Percentiles rank a stretch among this genome's conserved stretches.
Evolutionary conservation across 495 filamentous ascomycete genomes (phyloP).

Genomic region (Monascus purpureus): DNA sequence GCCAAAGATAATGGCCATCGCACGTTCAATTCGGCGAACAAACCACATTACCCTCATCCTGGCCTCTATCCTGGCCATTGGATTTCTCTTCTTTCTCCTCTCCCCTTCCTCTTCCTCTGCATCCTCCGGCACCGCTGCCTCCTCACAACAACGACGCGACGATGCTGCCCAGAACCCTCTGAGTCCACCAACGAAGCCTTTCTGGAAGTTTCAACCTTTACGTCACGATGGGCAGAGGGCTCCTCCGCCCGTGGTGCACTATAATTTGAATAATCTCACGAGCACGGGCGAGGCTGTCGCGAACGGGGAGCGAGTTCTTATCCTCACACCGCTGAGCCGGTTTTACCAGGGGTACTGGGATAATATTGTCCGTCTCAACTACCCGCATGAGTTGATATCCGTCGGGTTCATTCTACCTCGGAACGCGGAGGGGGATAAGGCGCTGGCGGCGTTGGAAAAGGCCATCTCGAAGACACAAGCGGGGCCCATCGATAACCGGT

Average conservation of each 20-base stretch:
- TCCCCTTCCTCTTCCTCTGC: slow-evolving; percentile 23
- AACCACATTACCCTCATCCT: slow-evolving; percentile 54
- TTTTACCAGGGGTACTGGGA: slow-evolving; percentile 96
- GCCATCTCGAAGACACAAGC: slow-evolving; percentile 72
- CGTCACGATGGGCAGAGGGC: slow-evolving; percentile 39
- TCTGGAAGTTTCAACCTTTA: slow-evolving; percentile 48
- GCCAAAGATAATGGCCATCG: slow-evolving; percentile 31
- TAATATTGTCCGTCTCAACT: slow-evolving; percentile 70
- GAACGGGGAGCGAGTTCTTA: slow-evolving; percentile 75
- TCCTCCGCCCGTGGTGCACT: slow-evolving; percentile 83
- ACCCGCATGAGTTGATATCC: slow-evolving; percentile 87
- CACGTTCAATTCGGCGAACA: slow-evolving; percentile 49
- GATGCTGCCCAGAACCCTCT: slow-evolving; percentile 56
- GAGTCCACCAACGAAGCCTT: slow-evolving; percentile 75
- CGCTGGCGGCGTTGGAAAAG: slow-evolving; percentile 66
- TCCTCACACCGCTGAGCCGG: slow-evolving; percentile 81
- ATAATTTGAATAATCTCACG: slow-evolving; percentile 87
- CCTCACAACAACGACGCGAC: slow-evolving; percentile 35
- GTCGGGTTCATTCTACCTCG: slow-evolving; percentile 95
- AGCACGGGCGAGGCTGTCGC: slow-evolving; percentile 55
- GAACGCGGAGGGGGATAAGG: slow-evolving; percentile 72
- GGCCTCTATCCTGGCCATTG: slow-evolving; percentile 43
- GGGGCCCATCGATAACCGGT: slow-evolving; percentile 65
- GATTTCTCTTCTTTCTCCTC: slow-evolving; percentile 53
- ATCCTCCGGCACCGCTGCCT: slow-evolving; percentile 12